phyloP scores from a whole-genome alignment of 352 stramenopile species.

The Lagenidium sp. region DNA sequence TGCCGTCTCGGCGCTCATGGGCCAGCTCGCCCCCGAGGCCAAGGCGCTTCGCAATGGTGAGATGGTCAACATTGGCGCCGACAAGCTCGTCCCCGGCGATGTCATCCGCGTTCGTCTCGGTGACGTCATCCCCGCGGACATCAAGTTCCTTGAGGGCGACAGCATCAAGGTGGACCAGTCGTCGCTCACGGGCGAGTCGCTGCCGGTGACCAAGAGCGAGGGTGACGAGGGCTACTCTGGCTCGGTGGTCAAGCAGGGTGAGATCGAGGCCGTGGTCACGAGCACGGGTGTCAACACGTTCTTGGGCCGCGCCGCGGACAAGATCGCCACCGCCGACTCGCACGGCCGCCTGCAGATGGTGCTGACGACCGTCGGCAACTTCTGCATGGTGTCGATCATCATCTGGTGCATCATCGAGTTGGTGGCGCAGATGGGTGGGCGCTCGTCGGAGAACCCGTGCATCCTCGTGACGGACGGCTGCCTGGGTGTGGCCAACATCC shows the following conservation, averaged over 20 bases:
- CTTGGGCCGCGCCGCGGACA: conserved; percentile 79
- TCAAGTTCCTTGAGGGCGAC: conserved; percentile 79
- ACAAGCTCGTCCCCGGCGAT: conserved; percentile 61
- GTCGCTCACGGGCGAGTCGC: conserved; percentile 90
- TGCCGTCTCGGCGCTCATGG: conserved; percentile 86
- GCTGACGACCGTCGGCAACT: conserved; percentile 89
- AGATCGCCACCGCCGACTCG: conserved; percentile 68
- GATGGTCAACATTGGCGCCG: conserved; percentile 53
- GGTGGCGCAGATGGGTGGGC: conserved; percentile 70
- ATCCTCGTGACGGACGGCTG: conserved; percentile 73
- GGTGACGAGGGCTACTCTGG: conserved; percentile 75
- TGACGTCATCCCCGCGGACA: conserved; percentile 89
- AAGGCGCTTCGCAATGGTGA: conserved; percentile 80
- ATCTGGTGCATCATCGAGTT: conserved; percentile 84
- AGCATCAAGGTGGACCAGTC: conserved; percentile 86
- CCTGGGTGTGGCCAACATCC: conserved; percentile 57
- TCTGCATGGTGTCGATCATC: conserved; percentile 84
- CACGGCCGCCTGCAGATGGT: conserved; percentile 87
- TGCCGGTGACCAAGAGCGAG: conserved; percentile 85
- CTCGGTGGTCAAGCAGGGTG: conserved; percentile 82
- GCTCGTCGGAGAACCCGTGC: conserved; percentile 67
- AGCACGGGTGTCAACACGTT: conserved; percentile 87
- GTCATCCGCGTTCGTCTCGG: conserved; percentile 77
- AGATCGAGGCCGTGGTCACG: conserved; percentile 88
- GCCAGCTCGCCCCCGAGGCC: conserved; percentile 73